Evolutionary conservation across 148 eudicot genomes (phyloP).

Genomic region (Chenopodium quinoa): DNA sequence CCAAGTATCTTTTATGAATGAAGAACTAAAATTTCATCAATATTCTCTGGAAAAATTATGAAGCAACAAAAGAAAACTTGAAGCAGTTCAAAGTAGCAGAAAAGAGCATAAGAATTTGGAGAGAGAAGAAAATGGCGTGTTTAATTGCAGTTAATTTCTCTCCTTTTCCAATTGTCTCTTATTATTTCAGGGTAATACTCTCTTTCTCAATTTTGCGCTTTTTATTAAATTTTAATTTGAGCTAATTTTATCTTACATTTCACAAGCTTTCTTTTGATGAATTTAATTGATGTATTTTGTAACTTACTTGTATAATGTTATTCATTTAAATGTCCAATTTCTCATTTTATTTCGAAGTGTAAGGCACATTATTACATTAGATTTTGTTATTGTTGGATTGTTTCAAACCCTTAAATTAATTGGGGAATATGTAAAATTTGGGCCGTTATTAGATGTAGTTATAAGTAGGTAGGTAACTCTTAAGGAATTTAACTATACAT

Average conservation of each 20-base stretch:
- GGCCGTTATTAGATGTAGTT: neutral
- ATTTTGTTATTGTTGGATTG: neutral
- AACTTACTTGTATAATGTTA: too few relatives aligned
- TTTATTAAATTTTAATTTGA: too few relatives aligned
- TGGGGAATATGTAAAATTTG: too few relatives aligned
- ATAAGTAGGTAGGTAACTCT: neutral
- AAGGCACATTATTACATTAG: neutral
- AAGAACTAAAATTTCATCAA: too few relatives aligned
- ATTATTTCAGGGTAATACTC: conserved; percentile 6
- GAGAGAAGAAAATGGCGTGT: conserved; percentile 11
- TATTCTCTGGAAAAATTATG: too few relatives aligned
- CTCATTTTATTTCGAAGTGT: too few relatives aligned
- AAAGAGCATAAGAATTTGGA: neutral
- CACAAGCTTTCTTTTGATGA: too few relatives aligned
- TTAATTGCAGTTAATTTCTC: conserved; percentile 18
- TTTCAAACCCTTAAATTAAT: neutral
- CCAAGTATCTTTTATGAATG: too few relatives aligned
- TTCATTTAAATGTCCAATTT: too few relatives aligned
- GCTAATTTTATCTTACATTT: too few relatives aligned
- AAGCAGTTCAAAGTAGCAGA: neutral
- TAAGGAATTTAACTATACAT: too few relatives aligned
- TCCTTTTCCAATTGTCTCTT: neutral
- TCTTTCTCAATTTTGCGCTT: neutral
- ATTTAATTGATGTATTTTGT: too few relatives aligned
- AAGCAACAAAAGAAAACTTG: neutral